Evolutionary conservation across 176 grass and related monocot genomes (phyloP).

Genomic region (Raddia guianensis): DNA sequence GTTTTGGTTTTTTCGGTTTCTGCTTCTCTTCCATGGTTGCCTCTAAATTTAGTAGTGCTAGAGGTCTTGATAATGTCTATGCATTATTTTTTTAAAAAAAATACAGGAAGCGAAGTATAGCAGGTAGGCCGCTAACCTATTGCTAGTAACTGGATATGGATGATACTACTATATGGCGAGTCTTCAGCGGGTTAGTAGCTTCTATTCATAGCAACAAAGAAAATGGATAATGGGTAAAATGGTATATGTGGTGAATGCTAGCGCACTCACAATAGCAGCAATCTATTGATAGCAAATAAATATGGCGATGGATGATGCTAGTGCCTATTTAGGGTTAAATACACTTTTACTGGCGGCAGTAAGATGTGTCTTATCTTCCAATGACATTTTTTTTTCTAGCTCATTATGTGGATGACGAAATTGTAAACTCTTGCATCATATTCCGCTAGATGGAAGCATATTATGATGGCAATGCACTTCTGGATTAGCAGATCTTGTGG

Average conservation of each 20-base stretch:
- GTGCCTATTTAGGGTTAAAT: constrained; percentile 29
- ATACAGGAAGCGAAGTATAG: not conserved
- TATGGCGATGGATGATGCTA: constrained; percentile 3
- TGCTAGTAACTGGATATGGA: constrained; percentile 48
- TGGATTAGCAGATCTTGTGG: not conserved
- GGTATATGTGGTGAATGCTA: constrained; percentile 1
- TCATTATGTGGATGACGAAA: not conserved
- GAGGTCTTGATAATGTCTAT: not conserved
- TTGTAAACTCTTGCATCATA: not conserved
- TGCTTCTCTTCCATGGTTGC: not conserved
- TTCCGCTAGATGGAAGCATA: not conserved
- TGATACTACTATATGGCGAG: constrained; percentile 34
- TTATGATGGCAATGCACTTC: not conserved
- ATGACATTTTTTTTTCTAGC: not conserved
- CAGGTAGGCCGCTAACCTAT: constrained; percentile 27
- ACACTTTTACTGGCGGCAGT: not conserved
- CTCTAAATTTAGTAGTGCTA: not conserved
- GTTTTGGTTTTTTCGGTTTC: not conserved
- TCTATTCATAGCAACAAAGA: constrained; percentile 14
- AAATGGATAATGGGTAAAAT: constrained; percentile 25
- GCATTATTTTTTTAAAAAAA: not conserved
- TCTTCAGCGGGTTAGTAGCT: not conserved
- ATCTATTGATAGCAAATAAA: constrained; percentile 38
- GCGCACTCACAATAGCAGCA: not conserved
- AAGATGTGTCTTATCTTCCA: not conserved